Base-by-base conservation (phyloP, 768 basidiomycete species). In the Paxillus involutus region DNA sequence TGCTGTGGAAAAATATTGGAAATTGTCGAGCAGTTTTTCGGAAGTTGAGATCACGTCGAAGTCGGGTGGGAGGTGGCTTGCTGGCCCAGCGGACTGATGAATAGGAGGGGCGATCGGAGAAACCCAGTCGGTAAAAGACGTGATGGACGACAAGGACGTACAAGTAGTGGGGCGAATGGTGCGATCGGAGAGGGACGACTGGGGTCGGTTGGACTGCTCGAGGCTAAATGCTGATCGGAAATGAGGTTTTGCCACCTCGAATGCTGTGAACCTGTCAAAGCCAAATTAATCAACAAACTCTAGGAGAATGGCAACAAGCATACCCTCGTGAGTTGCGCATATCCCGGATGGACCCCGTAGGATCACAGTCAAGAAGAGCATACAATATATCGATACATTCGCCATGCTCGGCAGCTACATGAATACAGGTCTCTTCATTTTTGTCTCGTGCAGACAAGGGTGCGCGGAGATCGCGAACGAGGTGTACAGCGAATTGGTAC, bases 351-450 rank as follows among this genome's bases (percentile, higher is more conserved):
- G 73, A 64, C 42, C 82, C 79, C 13, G 75, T 78, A 0, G 73
- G 71, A 63, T 91, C 89, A 58, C 81, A 85, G 43, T 86, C 80
- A 44, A 91, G 75, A 53, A 91, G 74, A 40, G 85, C 78, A 49
- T 76, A 73, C 40, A 91, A 69, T 17, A 90, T 68, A 49, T 86
- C 83, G 17, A 84, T 71, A 68, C 79, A 88, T 51, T 79, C 73
- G 44, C 89, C 89, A 59, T 82, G 81, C 62, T 89, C 88, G 12
- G 89, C 89, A 44, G 88, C 89, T 55, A 89, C 73, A 73, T 91
- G 89, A 46, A 91, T 76, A 73, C 88, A 89, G 3, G 89, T 91
- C 63, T 91, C 88, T 59, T 83, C 82, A 49, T 85, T 70, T 57
- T 72, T 79, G 67, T 91, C 87, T 44, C 76, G 72, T 17, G 89